A percentile compares a stretch with the other conserved stretches of the same genome.
phyloP scores from a whole-genome alignment of 2,329 filamentous ascomycete genomes.

The Pseudogymnoascus destructans region DNA sequence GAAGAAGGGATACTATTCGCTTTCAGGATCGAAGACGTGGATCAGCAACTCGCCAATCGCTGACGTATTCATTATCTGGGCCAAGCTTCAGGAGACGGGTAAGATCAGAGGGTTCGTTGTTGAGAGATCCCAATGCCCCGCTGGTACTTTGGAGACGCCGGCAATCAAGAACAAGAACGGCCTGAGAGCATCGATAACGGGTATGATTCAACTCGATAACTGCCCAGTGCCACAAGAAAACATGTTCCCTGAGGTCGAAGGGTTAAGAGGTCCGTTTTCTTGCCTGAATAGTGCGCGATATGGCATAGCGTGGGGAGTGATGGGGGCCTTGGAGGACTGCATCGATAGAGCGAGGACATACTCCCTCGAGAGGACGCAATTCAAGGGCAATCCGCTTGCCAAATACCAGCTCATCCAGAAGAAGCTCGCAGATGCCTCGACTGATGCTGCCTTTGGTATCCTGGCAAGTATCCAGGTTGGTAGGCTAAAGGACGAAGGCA shows the following conservation, averaged over 20 bases:
- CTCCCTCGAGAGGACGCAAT: slow-evolving; percentile 85
- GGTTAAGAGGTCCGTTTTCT: slow-evolving; percentile 76
- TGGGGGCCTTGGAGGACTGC: slow-evolving; percentile 89
- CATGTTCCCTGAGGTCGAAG: slow-evolving; percentile 87
- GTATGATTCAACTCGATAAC: slow-evolving; percentile 92
- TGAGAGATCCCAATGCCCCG: slow-evolving; percentile 70
- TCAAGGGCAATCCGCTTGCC: slow-evolving; percentile 87
- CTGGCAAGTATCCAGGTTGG: slow-evolving; percentile 83
- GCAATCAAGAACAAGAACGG: slow-evolving; percentile 92
- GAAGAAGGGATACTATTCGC: slow-evolving; percentile 66
- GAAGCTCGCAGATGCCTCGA: slow-evolving; percentile 86
- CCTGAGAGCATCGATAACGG: slow-evolving; percentile 82
- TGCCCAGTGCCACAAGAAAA: slow-evolving; percentile 80
- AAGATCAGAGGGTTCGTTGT: slow-evolving; percentile 91
- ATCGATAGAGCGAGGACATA: slow-evolving; percentile 70
- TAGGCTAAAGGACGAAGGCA: slow-evolving; percentile 81
- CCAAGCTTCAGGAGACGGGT: slow-evolving; percentile 77
- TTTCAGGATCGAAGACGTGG: slow-evolving; percentile 84
- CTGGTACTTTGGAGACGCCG: slow-evolving; percentile 83
- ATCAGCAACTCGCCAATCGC: slow-evolving; percentile 90
- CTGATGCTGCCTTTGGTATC: slow-evolving; percentile 84
- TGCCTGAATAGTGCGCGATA: slow-evolving; percentile 90
- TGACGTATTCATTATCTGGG: slow-evolving; percentile 80
- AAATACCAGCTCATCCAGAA: slow-evolving; percentile 97
- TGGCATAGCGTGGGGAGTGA: slow-evolving; percentile 86